Base-by-base conservation (phyloP, 441 rosid species). In the Croton setiger region DNA sequence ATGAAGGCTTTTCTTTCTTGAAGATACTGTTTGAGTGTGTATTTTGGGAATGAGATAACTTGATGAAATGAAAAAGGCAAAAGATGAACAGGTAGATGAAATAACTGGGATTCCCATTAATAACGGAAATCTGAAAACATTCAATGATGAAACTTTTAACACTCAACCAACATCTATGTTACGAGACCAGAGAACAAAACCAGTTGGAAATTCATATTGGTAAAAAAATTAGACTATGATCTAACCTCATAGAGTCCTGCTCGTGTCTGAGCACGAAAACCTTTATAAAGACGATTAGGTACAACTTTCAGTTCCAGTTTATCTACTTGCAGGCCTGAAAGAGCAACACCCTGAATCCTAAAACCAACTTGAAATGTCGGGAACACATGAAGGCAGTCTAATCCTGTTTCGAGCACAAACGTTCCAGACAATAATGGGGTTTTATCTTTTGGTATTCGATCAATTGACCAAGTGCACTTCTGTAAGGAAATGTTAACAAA, bases 391-490 rank as follows among this genome's bases (percentile, higher is more conserved):
- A 94, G 96, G 23, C 83, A 77, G 41, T 88, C 87, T 63, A 90
- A 74, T 36, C 92, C 96, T 0, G 83, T 60, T 73, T 85, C 88
- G 0, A 94, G 88, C 72, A 67, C 20, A 57, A 94, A 73, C 37
- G 91, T 85, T 36, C 99, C 99, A 0, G 89, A 81, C 71, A 94
- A 76, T 55, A 89, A 81, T n/a, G 99, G 98, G 33, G 97, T 72
- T 76, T 80, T 88, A 74, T 94, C 99, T 74, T 85, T 90, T 0
- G 98, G 95, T 58, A 90, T 90, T 70, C 90, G 75, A 68, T 93
- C 98, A 27, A 92, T 90, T 6, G 96, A 83, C 98, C 97, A 95
- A 36, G 83, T 66, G 81, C 99, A 95, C 20, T 70, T 82, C 99
- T 94, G 88, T 75, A 76, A 61, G 72, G 62, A 48, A 53, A 68